Conservation (phyloP, 2,329 filamentous ascomycete species). For the Ceratocystis variospora region DNA sequence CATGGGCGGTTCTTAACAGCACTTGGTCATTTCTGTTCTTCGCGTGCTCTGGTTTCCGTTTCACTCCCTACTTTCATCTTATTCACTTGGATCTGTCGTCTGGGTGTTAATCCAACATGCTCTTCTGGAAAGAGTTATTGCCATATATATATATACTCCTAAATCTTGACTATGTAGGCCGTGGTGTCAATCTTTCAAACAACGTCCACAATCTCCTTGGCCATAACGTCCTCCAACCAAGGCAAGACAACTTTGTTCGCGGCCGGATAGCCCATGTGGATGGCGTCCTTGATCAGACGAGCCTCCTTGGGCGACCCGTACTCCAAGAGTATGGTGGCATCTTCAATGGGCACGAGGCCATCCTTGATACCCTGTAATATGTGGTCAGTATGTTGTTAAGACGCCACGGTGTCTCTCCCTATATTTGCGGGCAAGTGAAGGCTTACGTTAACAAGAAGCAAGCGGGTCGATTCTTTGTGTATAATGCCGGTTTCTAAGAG, state of each 20-base stretch:
- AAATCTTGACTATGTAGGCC: background rate
- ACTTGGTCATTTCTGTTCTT: background rate
- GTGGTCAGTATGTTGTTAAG: background rate
- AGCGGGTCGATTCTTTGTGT: slow-evolving; percentile 39
- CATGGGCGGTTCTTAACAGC: slow-evolving; percentile 20
- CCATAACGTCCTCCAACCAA: slow-evolving; percentile 46
- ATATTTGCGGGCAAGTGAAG: background rate
- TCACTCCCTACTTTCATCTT: background rate
- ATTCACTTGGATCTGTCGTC: background rate
- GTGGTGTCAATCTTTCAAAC: background rate
- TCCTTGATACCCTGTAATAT: slow-evolving; percentile 41
- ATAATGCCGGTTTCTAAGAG: slow-evolving; percentile 46
- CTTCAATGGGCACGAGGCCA: slow-evolving; percentile 54
- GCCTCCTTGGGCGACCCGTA: slow-evolving; percentile 52
- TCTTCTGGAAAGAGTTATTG: slow-evolving; percentile 5
- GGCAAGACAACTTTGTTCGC: slow-evolving; percentile 45
- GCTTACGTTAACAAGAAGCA: slow-evolving; percentile 48
- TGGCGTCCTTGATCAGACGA: slow-evolving; percentile 42
- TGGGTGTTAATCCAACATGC: slow-evolving; percentile 1
- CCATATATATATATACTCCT: background rate
- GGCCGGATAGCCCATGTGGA: slow-evolving; percentile 56
- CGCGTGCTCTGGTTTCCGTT: no score
- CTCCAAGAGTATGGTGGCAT: slow-evolving; percentile 50
- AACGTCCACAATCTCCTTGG: background rate
- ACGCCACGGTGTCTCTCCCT: no score